phyloP scores from a whole-genome alignment of 139 green algal genomes.

The Spirogloea muscicola region DNA sequence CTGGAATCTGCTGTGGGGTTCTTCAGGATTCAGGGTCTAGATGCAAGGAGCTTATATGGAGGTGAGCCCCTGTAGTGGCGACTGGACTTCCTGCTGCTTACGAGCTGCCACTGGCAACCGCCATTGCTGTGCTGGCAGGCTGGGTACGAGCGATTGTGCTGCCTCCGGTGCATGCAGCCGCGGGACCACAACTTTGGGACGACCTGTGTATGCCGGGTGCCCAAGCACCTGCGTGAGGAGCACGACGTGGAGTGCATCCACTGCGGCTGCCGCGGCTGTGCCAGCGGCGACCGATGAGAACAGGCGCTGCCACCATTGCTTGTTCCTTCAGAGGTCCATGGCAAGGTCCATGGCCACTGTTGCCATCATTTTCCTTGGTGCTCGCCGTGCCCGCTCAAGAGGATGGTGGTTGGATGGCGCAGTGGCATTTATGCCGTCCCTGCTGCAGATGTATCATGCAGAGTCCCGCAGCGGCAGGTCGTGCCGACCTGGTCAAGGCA shows the following conservation, averaged over 20 bases:
- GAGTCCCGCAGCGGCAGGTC: too few species aligned
- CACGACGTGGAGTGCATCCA: conserved; percentile 46
- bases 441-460: too few species aligned
- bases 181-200: conserved; percentile 50
- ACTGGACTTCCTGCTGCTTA: neutral
- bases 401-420: too few species aligned
- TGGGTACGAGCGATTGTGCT: conserved; percentile 51
- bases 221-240: conserved; percentile 41
- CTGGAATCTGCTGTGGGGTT: too few species aligned
- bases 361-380: too few species aligned
- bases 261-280: conserved; percentile 43
- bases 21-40: neutral
- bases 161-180: conserved; percentile 48
- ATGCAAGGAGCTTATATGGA: neutral
- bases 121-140: conserved; percentile 28
- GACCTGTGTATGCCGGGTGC: conserved; percentile 51
- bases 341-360: too few species aligned
- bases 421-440: too few species aligned
- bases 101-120: neutral
- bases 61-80: neutral
- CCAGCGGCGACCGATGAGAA: conserved; percentile 29
- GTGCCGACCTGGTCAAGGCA: too few species aligned
- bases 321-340: too few species aligned
- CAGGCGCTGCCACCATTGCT: too few species aligned
- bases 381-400: too few species aligned